Evolutionary conservation across 345 rosid species (phyloP), one percentile per base, ranked within the genome.

Genomic region (Aquilaria malaccensis): DNA sequence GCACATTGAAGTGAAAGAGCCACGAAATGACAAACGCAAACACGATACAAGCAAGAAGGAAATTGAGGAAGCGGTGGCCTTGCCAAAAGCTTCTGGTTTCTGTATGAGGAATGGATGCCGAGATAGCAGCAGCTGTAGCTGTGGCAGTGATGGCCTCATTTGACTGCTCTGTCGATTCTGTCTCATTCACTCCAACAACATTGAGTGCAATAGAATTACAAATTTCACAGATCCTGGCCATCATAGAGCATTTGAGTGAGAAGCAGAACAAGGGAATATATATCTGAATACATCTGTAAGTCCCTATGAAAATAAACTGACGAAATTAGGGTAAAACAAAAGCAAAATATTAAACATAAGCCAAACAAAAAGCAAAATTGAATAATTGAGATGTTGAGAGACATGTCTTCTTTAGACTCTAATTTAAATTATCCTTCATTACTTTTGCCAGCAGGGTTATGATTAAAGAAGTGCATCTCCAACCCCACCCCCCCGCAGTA

Each of bases 211-310:
- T 46, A 15, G 97, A 78, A 59, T 83, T 80, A 64, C 97, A 90
- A 51, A 94, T 88, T 90, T 94, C 99, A 49, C 99, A 94, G 30
- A 77, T 79, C 91, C 96, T 94, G 70, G 6, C 37, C 72, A 13
- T 54, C 29, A 47, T 48, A 7, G 53, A 70, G 45, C 52, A 58
- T 53, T 3, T 10, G 2, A 33, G 62, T 59, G 10, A 61, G 60
- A 31, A 70, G 5, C 33, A 2, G 45, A 5, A 29, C 43, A 31
- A 0, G 33, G 11, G 1, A 4, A 37, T 37, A 37, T 7, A 12
- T 9, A 53, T 15, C 11, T 14, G 10, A 12, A 53, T 10, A 37
- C 43, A 37, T 37, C 43, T 3, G 43, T 5, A 37, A 37, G 43
- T 37, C 7, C 43, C 43, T 3, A 37, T 9, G 43, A 37, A 37